Conservation (phyloP, 2,329 filamentous ascomycete genomes). For the Penicillium sp. region DNA sequence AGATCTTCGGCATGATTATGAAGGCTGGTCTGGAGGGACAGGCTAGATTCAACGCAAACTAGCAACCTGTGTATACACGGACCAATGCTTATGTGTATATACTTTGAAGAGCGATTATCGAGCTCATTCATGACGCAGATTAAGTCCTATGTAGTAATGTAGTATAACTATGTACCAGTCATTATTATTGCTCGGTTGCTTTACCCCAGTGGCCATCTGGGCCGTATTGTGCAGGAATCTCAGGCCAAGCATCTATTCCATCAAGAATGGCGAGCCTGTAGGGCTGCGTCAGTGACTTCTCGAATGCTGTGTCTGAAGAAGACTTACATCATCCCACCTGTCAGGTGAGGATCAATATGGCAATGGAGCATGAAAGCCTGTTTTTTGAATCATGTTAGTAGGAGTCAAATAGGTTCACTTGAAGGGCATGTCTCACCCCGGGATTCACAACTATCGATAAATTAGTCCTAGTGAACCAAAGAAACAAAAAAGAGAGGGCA, state of each 20-base stretch:
- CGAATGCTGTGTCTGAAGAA: not conserved
- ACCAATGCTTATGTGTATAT: not conserved
- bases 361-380: slow-evolving; percentile 7
- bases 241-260: slow-evolving; percentile 1
- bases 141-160: not conserved
- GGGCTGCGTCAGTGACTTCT: not conserved
- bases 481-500: not conserved
- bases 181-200: not conserved
- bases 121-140: not conserved
- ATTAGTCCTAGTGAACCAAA: not conserved
- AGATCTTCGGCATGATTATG: slow-evolving; percentile 43
- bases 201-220: not conserved
- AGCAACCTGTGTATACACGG: not conserved
- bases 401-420: not conserved
- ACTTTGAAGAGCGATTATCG: not conserved
- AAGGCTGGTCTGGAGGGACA: slow-evolving; percentile 35
- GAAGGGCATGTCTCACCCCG: not conserved
- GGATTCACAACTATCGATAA: slow-evolving; percentile 1
- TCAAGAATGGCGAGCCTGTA: not conserved
- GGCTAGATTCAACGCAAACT: slow-evolving; percentile 1
- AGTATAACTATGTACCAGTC: not conserved
- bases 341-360: slow-evolving; percentile 7
- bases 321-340: slow-evolving; percentile 8
- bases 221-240: not conserved
- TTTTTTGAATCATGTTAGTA: not conserved